Percentiles rank a stretch among this genome's conserved stretches.
Conservation (phyloP, 768 basidiomycete species). For the Cystofilobasidium ferigula region DNA sequence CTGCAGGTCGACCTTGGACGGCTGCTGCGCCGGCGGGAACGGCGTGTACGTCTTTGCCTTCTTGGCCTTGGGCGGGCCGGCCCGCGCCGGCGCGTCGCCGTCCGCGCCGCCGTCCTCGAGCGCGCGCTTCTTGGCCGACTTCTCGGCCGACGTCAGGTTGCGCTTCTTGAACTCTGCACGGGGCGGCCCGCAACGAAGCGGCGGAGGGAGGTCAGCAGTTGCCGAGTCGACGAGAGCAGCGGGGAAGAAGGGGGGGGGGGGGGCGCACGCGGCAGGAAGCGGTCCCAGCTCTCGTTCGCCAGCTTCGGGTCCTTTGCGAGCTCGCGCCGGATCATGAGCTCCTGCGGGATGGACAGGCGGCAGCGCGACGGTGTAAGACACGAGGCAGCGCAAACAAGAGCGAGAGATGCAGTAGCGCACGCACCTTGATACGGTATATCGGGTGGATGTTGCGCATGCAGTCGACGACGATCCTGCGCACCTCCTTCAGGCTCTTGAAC, state of each 20-base stretch:
- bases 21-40: constrained; percentile 88
- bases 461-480: constrained; percentile 87
- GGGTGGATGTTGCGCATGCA: constrained; percentile 99
- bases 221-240: background rate
- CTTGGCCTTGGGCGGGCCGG: constrained; percentile 42
- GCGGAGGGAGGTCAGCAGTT: background rate
- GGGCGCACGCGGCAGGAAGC: constrained; percentile 66
- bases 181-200: background rate
- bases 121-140: constrained; percentile 78
- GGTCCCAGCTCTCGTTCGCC: constrained; percentile 86
- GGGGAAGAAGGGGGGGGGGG: background rate
- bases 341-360: constrained; percentile 55
- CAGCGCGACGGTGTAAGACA: too few species aligned
- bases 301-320: constrained; percentile 96
- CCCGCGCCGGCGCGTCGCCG: background rate
- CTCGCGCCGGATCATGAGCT: constrained; percentile 96
- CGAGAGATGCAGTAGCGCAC: background rate
- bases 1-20: constrained; percentile 88
- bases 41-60: constrained; percentile 94
- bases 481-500: constrained; percentile 88
- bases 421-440: constrained; percentile 93
- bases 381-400: too few species aligned
- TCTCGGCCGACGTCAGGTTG: constrained; percentile 86
- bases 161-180: constrained; percentile 66
- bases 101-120: too few species aligned